Evolutionary conservation across 2,329 filamentous ascomycete species (phyloP).

Genomic region (Annulohypoxylon truncatum): DNA sequence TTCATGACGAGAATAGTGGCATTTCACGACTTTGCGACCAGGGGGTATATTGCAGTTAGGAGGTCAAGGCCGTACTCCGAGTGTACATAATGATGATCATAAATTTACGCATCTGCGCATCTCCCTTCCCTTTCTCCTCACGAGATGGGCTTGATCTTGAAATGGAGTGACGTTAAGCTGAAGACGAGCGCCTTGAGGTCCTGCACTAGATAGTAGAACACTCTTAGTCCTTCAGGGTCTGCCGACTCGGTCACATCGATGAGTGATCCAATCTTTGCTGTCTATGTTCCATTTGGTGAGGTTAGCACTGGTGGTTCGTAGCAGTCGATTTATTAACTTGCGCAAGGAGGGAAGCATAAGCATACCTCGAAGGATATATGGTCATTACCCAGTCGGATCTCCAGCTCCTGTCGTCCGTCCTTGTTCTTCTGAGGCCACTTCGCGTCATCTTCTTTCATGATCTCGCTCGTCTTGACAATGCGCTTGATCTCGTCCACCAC

Average conservation of each 20-base stretch:
- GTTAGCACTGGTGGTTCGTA: constrained; percentile 13
- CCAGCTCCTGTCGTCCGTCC: constrained; percentile 94
- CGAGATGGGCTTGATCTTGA: constrained; percentile 89
- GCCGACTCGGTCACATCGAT: constrained; percentile 97
- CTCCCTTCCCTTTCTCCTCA: constrained; percentile 40
- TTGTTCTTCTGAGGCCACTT: constrained; percentile 99
- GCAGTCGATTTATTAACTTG: constrained; percentile 11
- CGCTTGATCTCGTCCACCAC: constrained; percentile 95
- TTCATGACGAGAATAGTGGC: constrained; percentile 29
- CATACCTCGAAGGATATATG: constrained; percentile 97
- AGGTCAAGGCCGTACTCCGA: constrained; percentile 35
- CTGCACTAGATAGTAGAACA: constrained; percentile 99
- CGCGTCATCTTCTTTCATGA: constrained; percentile 97
- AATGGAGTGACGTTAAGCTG: constrained; percentile 94
- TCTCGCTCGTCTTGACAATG: constrained; percentile 97
- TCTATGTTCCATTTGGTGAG: constrained; percentile 63
- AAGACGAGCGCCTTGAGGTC: constrained; percentile 97
- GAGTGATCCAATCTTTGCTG: constrained; percentile 96
- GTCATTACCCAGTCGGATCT: constrained; percentile 92
- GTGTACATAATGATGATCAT: constrained; percentile 42
- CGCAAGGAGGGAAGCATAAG: background rate
- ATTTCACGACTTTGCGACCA: constrained; percentile 40
- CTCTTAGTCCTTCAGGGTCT: constrained; percentile 93
- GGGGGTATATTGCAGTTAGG: constrained; percentile 45
- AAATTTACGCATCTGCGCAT: constrained; percentile 36